These are phyloP conservation scores for Elsinoe perseae DNA, from an alignment of 2,329 filamentous ascomycete species.

Conservation along the genomic window DNA sequence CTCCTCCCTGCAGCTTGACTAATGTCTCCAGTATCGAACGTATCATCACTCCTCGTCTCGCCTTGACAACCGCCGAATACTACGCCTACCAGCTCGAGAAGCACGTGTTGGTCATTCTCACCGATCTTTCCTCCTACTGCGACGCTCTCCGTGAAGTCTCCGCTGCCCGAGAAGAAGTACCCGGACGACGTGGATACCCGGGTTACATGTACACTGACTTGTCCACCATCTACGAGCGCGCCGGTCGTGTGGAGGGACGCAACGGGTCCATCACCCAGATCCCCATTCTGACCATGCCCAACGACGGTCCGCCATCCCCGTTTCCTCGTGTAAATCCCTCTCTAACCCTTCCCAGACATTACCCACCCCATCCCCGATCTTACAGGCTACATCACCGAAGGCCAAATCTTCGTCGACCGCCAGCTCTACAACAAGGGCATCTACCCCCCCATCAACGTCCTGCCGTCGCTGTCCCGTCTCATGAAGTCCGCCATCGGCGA, in stretches of 20 bases:
- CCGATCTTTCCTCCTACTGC: constrained; percentile 95
- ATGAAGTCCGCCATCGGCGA: constrained; percentile 99
- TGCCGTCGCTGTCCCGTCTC: constrained; percentile 94
- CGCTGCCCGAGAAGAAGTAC: constrained; percentile 95
- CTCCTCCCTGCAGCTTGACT: too few relatives aligned
- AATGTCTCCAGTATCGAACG: constrained; percentile 71
- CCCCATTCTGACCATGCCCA: constrained; percentile 98
- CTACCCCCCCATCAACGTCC: constrained; percentile 97
- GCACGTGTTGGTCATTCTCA: constrained; percentile 97
- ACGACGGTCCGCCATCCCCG: constrained; percentile 60
- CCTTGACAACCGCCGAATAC: constrained; percentile 96
- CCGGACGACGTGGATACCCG: constrained; percentile 96
- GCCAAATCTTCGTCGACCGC: constrained; percentile 96
- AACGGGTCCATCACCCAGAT: constrained; percentile 99
- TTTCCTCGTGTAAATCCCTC: constrained; percentile 16
- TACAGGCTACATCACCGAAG: constrained; percentile 98
- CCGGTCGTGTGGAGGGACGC: constrained; percentile 90
- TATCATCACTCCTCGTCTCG: constrained; percentile 98
- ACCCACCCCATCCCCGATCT: constrained; percentile 98
- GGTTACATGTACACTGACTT: constrained; percentile 99
- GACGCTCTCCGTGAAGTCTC: constrained; percentile 98
- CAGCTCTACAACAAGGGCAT: constrained; percentile 91
- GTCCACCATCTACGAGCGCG: constrained; percentile 99
- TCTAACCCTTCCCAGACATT: constrained; percentile 55
- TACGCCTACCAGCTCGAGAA: constrained; percentile 99